Base-by-base conservation (phyloP, 306 rosid species). In the Acmispon strigosus region DNA sequence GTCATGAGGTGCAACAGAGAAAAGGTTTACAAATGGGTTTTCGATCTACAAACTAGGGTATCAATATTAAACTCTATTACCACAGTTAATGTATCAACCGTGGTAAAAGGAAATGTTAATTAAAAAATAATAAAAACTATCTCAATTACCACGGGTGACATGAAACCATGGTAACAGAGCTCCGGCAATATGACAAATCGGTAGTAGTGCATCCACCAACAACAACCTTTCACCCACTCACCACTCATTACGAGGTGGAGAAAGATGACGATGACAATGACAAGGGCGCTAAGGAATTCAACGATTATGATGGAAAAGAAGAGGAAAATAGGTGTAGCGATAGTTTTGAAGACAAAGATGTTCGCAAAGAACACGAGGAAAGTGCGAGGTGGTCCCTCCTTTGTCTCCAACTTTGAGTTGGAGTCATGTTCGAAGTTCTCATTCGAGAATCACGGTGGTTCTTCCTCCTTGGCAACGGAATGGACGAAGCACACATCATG, bases 401-500 rank as follows among this genome's bases (percentile, higher is more conserved):
- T 80, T 58, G 79, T 74, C 34, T 59, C 88, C 1, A 68, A 57
- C 34, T 90, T 81, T 42, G 92, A 86, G 63, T 78, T 82, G 8
- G 87, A 67, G 4, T 80, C 92, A 22, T 76, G 75, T 10, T 77
- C 47, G 17, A 84, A 84, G 32, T 9, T 49, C 8, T 32, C 84
- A 3, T 41, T 71, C 18, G 62, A 66, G n/a, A 64, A 11, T 27
- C 67, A 73, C 7, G 41, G 72, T 17, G 7, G 12, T 44, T 44
- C 52, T 47, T 64, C 70, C n/a, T 43, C 2, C n/a, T 37, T 63
- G 13, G 32, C 75, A 0, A 73, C 58, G 49, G 91, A 84, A 22
- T 89, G 91, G 93, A 76, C 74, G 1, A 90, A 91, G 78, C 89
- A 83, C 22, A 87, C 84, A 18, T 84, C 86, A 8, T 83, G 84